Evolutionary conservation across 1,284 basidiomycete genomes (phyloP).

Genomic region (Prillingera fragicola): DNA sequence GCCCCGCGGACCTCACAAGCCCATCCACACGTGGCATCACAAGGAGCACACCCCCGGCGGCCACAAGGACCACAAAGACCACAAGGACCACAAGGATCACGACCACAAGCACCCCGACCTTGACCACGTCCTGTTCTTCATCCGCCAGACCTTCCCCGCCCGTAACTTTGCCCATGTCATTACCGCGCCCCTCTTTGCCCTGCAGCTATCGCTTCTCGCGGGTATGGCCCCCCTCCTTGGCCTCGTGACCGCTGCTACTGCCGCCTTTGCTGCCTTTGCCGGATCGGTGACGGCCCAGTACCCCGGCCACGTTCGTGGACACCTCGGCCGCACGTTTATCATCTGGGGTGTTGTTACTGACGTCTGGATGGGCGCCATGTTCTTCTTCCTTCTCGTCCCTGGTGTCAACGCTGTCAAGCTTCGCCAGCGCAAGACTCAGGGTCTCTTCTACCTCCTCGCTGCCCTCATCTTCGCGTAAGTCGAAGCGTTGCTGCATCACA

Average conservation of each 20-base stretch:
- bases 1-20: no score
- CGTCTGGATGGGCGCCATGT: slow-evolving; percentile 24
- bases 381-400: slow-evolving; percentile 31
- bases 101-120: slow-evolving; percentile 4
- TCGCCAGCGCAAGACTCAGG: slow-evolving; percentile 29
- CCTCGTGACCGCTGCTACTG: slow-evolving; percentile 28
- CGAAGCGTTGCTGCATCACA: not conserved
- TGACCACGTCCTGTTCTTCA: slow-evolving; percentile 19
- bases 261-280: no score
- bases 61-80: not conserved
- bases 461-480: slow-evolving; percentile 31
- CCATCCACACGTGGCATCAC: no score
- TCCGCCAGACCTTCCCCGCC: slow-evolving; percentile 34
- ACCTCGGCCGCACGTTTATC: slow-evolving; percentile 1
- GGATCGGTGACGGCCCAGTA: no score
- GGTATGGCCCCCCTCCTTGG: slow-evolving; percentile 29
- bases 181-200: slow-evolving; percentile 35
- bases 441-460: slow-evolving; percentile 34
- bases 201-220: slow-evolving; percentile 32
- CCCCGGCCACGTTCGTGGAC: slow-evolving; percentile 31
- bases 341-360: slow-evolving; percentile 30
- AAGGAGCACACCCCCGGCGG: slow-evolving; percentile 23
- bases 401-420: slow-evolving; percentile 32
- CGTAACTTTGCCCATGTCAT: slow-evolving; percentile 23
- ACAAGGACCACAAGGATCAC: not conserved